Conservation (phyloP, 2,329 filamentous ascomycete genomes). For the Ceratocystis huliohia region DNA sequence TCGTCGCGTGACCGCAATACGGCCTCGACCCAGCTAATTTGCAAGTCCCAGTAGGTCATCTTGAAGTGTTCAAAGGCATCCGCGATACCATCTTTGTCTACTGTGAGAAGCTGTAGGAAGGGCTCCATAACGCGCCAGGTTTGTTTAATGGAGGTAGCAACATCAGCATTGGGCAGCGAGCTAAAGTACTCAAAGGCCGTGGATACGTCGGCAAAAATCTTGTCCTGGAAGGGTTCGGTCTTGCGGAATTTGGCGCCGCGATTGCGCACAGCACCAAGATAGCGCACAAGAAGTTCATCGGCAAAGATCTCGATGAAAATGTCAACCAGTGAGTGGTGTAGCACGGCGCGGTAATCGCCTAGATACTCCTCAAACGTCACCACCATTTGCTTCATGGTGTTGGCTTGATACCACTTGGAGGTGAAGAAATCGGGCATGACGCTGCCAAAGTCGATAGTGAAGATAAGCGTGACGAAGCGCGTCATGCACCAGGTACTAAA, state of each 20-base stretch:
- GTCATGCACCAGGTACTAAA: constrained; percentile 85
- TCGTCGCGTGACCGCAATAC: constrained; percentile 79
- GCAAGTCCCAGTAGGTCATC: constrained; percentile 78
- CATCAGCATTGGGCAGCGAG: constrained; percentile 54
- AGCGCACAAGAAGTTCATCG: constrained; percentile 77
- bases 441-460: constrained; percentile 73
- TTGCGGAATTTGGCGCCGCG: constrained; percentile 79
- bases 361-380: constrained; percentile 95
- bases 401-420: constrained; percentile 71
- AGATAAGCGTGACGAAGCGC: constrained; percentile 76
- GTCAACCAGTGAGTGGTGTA: constrained; percentile 78
- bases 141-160: constrained; percentile 63
- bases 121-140: constrained; percentile 86
- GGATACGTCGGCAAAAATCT: constrained; percentile 84
- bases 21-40: constrained; percentile 89
- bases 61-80: constrained; percentile 78
- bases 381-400: constrained; percentile 84
- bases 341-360: constrained; percentile 66
- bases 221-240: constrained; percentile 76
- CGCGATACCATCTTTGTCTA: constrained; percentile 59
- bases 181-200: constrained; percentile 85
- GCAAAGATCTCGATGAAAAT: constrained; percentile 89
- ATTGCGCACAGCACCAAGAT: constrained; percentile 76
- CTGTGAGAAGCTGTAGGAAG: constrained; percentile 67
- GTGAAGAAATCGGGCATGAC: constrained; percentile 89